Evolutionary conservation across 1,284 basidiomycete genomes (phyloP), one percentile per base, ranked within the genome.

Genomic region (Malassezia psittaci): DNA sequence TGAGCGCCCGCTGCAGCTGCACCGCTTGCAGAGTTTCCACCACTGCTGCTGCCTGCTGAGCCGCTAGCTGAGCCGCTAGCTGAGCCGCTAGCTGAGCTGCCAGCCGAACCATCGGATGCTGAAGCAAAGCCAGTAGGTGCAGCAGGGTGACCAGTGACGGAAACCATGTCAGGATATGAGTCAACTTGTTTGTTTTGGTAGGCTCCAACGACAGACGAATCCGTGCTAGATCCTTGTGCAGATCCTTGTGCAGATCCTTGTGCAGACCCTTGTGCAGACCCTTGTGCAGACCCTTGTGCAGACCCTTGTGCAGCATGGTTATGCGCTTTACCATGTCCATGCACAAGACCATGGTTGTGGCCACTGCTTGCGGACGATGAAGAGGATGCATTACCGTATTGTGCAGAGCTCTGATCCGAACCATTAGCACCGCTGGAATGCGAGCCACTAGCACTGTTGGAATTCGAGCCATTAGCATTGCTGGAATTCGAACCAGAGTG

Each of bases 101-200:
- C 24, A 29, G 24, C 7, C 3, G 24, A 29, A 7, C 24, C 24
- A 29, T 29, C 24, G 7, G 24, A 29, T 29, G 24, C 24, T 7
- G 24, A 29, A 29, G 24, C 43, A 45, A 45, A 45, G 43, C 43
- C 43, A 13, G 24, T 48, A 16, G 38, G 5, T 24, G 34, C 29
- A 9, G 11, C 19, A n/a, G 47, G 19, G 32, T 8, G n/a, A 34
- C 36, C 47, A 19, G 47, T n/a, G 32, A 38, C 13, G 13, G 47
- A 15, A 16, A 38, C 16, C 45, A 47, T 47, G 45, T 47, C 45
- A 21, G 45, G 32, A 36, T 36, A 47, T 16, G 45, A 35, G n/a
- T 13, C 36, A 3, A 24, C n/a, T 29, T 48, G 11, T 5, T 16
- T 19, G 46, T 13, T 34, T 37, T 34, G 24, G 10, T 19, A 12